These are phyloP conservation scores for Actinidia polygama DNA, from an alignment of 179 eudicot genomes.

Conservation along the genomic window DNA sequence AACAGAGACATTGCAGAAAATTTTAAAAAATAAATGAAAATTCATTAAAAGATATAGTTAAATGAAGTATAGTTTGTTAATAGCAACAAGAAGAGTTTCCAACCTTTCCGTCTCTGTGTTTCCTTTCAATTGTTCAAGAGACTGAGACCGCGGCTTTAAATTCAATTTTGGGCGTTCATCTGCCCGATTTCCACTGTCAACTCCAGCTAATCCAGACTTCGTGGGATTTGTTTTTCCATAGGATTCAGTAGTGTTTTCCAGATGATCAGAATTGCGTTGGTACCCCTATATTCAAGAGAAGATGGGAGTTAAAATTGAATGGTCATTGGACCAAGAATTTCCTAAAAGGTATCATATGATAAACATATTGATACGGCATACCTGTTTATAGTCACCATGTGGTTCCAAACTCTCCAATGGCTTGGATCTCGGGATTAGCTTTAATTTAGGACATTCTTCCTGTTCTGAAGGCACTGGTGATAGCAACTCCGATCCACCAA, in stretches of 20 bases:
- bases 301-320: not conserved
- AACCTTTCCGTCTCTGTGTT: constrained; percentile 61
- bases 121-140: constrained; percentile 55
- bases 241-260: constrained; percentile 32
- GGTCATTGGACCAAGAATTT: not conserved
- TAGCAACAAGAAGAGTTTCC: constrained; percentile 20
- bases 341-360: not conserved
- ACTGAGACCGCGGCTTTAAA: constrained; percentile 80
- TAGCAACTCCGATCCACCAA: constrained; percentile 38
- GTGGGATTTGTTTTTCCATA: constrained; percentile 37
- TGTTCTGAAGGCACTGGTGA: constrained; percentile 40
- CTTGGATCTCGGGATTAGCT: constrained; percentile 80
- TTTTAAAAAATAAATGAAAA: not conserved
- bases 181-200: constrained; percentile 43
- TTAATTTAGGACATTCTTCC: constrained; percentile 73
- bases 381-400: constrained; percentile 57
- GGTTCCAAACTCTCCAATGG: constrained; percentile 63
- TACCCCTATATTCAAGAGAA: constrained; percentile 35
- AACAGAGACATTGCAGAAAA: not conserved
- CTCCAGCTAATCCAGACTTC: constrained; percentile 39
- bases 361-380: constrained; percentile 19
- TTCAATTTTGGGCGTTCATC: constrained; percentile 79
- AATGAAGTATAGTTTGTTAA: not conserved
- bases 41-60: not conserved
- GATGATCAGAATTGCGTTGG: constrained; percentile 38